These are phyloP conservation scores for Chaetomiaceae sp. DNA, from an alignment of 2,329 filamentous ascomycete species.

Conservation along the genomic window DNA sequence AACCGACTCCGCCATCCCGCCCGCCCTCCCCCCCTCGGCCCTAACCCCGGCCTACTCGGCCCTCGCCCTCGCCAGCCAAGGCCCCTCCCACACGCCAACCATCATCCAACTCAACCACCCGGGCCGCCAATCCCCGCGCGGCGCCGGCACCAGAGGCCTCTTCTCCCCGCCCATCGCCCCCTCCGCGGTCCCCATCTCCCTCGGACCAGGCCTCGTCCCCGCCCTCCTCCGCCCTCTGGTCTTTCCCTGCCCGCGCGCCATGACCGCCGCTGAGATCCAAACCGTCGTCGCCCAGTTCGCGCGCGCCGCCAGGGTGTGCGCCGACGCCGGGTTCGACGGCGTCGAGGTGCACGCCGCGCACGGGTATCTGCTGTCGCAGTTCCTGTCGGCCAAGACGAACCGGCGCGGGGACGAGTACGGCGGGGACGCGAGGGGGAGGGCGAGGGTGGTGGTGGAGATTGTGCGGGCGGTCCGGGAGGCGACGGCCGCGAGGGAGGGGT, in stretches of 20 bases:
- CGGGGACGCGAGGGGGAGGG: slow-evolving; percentile 45
- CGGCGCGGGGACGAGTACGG: slow-evolving; percentile 51
- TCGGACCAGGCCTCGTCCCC: slow-evolving; percentile 38
- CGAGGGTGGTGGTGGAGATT: slow-evolving; percentile 49
- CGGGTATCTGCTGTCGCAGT: slow-evolving; percentile 55
- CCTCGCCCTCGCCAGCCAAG: slow-evolving; percentile 48
- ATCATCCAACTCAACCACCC: slow-evolving; percentile 60
- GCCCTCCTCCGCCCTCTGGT: slow-evolving; percentile 32
- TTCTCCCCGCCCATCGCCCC: slow-evolving; percentile 47
- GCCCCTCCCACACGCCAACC: slow-evolving; percentile 46
- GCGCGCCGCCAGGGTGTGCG: slow-evolving; percentile 44
- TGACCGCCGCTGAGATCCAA: slow-evolving; percentile 52
- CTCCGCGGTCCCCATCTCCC: slow-evolving; percentile 37
- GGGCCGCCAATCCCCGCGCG: slow-evolving; percentile 46
- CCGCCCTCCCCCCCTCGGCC: slow-evolving; percentile 27
- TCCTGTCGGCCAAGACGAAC: slow-evolving; percentile 49
- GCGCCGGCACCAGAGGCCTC: slow-evolving; percentile 37
- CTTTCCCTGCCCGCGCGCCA: slow-evolving; percentile 53
- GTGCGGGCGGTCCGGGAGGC: slow-evolving; percentile 39
- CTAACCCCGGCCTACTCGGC: slow-evolving; percentile 36
- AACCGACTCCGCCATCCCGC: slow-evolving; percentile 34
- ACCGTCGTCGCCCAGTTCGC: slow-evolving; percentile 50
- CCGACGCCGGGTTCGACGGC: slow-evolving; percentile 44
- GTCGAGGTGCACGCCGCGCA: slow-evolving; percentile 48
- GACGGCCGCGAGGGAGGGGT: slow-evolving; percentile 35